Base-by-base conservation (phyloP, 1,139 yeast species). In the Pichia sp. region DNA sequence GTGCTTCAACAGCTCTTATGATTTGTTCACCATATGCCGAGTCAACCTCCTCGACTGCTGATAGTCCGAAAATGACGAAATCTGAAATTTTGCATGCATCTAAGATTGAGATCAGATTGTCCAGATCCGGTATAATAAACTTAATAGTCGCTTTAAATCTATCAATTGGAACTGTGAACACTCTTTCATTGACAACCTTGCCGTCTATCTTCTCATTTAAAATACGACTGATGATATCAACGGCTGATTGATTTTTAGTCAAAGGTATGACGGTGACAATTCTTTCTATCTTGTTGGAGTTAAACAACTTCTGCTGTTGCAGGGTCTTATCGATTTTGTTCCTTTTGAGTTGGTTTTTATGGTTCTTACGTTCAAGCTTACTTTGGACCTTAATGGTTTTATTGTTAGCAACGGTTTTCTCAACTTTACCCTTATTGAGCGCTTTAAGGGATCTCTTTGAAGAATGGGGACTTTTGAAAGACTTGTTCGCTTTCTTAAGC, bases 31-130 rank as follows among this genome's bases (percentile, higher is more conserved):
- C 99, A 64, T 82, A 81, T 42, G 78, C 78, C 45, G 77, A 74
- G 59, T 86, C 92, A 47, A 92, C 95, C 71, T 93, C 98, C 54
- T 84, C 80, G 19, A 80, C 75, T 7, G 97, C 96, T 52, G 97
- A 89, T 48, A 93, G 74, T 16, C 90, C 95, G 68, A 93, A 87
- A 1, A 95, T 73, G 1, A 90, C 95, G 67, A 83, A 90, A 72
- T 95, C 99, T 0, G 98, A 85, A 3, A 88, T 81, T 67, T 89
- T 88, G 32, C 95, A 90, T 38, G 95, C 86, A 71, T 95, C 99
- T 56, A 95, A 70, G 44, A 93, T 78, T 16, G 87, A 75, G 43
- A 89, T 70, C 55, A 90, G 78, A 66, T 86, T 81, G 49, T 75
- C 70, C 70, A 80, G 80, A 61, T 87, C 86, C 1, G 97, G 96